Conservation (phyloP, 345 rosid species). For the Excoecaria agallocha region DNA sequence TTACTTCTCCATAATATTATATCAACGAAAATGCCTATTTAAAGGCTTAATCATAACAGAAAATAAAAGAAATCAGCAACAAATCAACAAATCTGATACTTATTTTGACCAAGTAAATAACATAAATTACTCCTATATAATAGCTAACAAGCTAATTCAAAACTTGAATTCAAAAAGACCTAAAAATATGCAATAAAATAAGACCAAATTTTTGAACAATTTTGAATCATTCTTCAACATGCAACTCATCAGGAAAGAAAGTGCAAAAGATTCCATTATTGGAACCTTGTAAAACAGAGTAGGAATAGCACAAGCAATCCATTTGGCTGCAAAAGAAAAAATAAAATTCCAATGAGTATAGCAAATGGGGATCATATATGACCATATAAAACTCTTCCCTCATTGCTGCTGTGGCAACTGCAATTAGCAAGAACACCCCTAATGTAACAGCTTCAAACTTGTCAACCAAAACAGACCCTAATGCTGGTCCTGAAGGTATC, state of each 20-base stretch:
- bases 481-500: constrained; percentile 43
- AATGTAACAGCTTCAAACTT: constrained; percentile 29
- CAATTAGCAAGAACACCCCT: constrained; percentile 31
- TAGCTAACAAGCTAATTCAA: no score
- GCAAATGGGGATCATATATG: not conserved
- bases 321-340: constrained; percentile 1
- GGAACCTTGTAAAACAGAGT: constrained; percentile 20
- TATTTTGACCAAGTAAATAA: no score
- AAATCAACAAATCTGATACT: no score
- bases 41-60: no score
- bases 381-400: constrained; percentile 25
- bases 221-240: no score
- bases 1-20: no score
- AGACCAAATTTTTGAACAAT: no score
- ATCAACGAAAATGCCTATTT: no score
- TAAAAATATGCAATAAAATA: no score
- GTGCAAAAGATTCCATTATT: constrained; percentile 28
- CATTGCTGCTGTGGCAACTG: constrained; percentile 21
- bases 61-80: no score
- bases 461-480: constrained; percentile 38
- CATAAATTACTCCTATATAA: no score
- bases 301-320: constrained; percentile 23
- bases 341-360: not conserved
- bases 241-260: constrained; percentile 33
- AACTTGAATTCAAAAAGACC: no score